A percentile compares a stretch with the other conserved stretches of the same genome.
phyloP scores from a whole-genome alignment of 2,329 filamentous ascomycete species.

The Colletotrichum sp. region DNA sequence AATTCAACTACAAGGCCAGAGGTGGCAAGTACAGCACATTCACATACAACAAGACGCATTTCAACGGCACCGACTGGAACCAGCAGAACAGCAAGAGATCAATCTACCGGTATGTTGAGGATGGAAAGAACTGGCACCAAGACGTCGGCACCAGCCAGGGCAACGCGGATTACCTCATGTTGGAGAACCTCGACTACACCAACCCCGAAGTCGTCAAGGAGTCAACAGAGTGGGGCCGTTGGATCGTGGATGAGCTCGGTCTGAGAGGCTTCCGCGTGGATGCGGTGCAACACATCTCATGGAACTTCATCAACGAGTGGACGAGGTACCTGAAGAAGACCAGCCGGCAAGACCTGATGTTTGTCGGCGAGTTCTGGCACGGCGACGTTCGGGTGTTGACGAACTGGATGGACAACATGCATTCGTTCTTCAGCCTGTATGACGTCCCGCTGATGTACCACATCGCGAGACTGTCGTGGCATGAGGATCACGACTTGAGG shows the following conservation, averaged over 20 bases:
- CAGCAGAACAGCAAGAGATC: conserved; percentile 12
- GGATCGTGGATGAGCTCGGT: conserved; percentile 13
- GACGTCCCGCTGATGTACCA: conserved; percentile 18
- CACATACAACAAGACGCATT: conserved; percentile 17
- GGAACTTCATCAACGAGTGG: conserved; percentile 18
- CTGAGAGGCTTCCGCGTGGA: conserved; percentile 12
- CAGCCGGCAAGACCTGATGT: not conserved
- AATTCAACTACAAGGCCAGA: conserved; percentile 10
- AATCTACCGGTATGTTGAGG: conserved; percentile 17
- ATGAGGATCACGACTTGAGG: not conserved
- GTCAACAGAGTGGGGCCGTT: conserved; percentile 12
- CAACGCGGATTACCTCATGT: conserved; percentile 18
- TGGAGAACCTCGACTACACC: conserved; percentile 18
- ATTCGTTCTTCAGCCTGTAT: conserved; percentile 15
- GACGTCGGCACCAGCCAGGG: conserved; percentile 15
- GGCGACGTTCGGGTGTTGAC: conserved; percentile 15
- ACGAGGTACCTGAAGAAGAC: not conserved
- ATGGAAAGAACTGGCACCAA: conserved; percentile 19
- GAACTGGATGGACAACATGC: conserved; percentile 12
- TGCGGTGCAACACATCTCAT: conserved; percentile 22
- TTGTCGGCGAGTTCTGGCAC: conserved; percentile 18
- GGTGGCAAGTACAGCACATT: conserved; percentile 18
- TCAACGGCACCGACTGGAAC: conserved; percentile 21
- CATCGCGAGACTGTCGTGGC: conserved; percentile 15
- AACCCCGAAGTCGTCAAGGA: conserved; percentile 15